These are phyloP conservation scores for Rutstroemia sp. DNA, from an alignment of 2,329 filamentous ascomycete genomes.

Conservation along the genomic window DNA sequence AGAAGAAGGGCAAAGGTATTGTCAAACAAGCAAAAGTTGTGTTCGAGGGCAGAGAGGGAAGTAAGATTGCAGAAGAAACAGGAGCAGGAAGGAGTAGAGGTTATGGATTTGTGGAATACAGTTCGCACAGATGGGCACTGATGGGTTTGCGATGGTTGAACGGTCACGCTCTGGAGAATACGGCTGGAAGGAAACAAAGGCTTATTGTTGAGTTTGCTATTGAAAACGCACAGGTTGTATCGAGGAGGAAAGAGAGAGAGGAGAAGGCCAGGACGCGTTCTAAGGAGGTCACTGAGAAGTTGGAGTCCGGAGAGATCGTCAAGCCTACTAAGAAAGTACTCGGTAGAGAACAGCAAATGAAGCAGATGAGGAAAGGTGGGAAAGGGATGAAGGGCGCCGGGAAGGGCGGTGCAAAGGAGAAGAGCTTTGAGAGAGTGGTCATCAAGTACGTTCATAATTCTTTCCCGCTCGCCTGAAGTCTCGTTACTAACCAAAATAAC, in stretches of 20 bases:
- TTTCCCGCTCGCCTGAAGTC: not conserved
- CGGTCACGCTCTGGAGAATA: constrained; percentile 55
- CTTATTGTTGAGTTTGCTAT: constrained; percentile 96
- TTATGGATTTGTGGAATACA: constrained; percentile 97
- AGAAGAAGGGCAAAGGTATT: constrained; percentile 75
- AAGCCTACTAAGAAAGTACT: constrained; percentile 30
- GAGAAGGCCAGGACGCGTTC: constrained; percentile 40
- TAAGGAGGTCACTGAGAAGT: constrained; percentile 29
- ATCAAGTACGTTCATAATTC: not conserved
- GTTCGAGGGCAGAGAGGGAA: constrained; percentile 79
- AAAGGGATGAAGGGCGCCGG: constrained; percentile 20
- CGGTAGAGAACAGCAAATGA: constrained; percentile 27
- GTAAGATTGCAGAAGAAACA: constrained; percentile 69
- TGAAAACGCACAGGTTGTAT: constrained; percentile 94
- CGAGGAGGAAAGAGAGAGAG: constrained; percentile 62
- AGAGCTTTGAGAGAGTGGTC: constrained; percentile 19
- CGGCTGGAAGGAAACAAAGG: constrained; percentile 73
- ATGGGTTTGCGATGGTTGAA: constrained; percentile 96
- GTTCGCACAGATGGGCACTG: constrained; percentile 83
- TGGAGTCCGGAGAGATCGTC: constrained; percentile 24
- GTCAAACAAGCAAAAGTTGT: constrained; percentile 93
- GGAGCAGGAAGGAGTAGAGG: constrained; percentile 81
- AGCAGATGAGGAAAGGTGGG: constrained; percentile 31
- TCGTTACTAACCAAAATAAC: not conserved
- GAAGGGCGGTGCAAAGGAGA: constrained; percentile 13